Base-by-base conservation (phyloP, 148 eudicot genomes). In the Fagopyrum tataricum region DNA sequence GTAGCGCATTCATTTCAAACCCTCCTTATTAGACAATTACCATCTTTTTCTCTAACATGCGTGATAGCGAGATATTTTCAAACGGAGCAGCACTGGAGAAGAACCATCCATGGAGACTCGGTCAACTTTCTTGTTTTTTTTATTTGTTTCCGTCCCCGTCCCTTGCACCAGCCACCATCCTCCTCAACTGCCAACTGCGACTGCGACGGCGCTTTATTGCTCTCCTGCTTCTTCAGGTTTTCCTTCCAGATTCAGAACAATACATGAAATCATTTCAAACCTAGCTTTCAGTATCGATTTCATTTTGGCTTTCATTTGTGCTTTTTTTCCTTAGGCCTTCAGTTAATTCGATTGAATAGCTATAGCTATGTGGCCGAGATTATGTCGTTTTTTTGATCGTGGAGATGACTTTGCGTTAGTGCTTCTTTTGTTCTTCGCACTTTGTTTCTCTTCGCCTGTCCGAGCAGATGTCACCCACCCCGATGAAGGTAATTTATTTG, bases 361-460 rank as follows among this genome's bases (percentile, higher is more conserved):
- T 10, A 21, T 21, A 56, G 39, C 69, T 37, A 64, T 64, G 69
- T 37, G 69, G 69, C 44, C 69, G 44, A 64, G 69, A 64, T 64
- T 23, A 24, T 59, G 40, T 59, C 66, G 66, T 15, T 59, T 59
- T 24, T 24, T 14, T 12, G 26, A 20, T 55, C 1, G 12, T 20
- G 31, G 20, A 11, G 4, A 55, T 55, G 12, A 26, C 9, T 4
- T 14, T 59, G 66, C 23, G 66, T 17, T 64, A 7, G 6, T 15
- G 69, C 8, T 64, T 31, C n/a, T 64, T 18, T 6, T 64, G 69
- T 64, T 64, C 69, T 64, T 39, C 18, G 69, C 44, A 20, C 44
- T 64, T 15, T 64, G 69, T 43, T 31, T 64, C 43, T 13, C 69
- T 37, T 64, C 18, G 69, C 69, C 69, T 11, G 69, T 15, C 44